Evolutionary conservation across 306 rosid genomes (phyloP).

Genomic region (Luffa aegyptiaca): DNA sequence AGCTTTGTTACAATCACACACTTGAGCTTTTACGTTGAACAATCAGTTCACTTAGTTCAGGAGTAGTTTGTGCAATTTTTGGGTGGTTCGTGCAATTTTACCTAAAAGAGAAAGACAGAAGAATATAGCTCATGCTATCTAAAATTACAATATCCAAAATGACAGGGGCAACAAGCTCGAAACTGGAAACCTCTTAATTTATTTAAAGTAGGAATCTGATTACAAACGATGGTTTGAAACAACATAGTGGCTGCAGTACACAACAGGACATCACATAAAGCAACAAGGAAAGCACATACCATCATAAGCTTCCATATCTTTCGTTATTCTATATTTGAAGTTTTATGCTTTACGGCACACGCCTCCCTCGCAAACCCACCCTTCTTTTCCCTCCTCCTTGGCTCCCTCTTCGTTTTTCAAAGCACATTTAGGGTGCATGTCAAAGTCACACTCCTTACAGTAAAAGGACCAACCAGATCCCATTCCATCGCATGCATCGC

Average conservation of each 20-base stretch:
- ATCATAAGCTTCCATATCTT: neutral
- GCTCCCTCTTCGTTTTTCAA: slow-evolving; percentile 18
- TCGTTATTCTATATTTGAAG: neutral
- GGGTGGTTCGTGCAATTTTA: too few relatives aligned
- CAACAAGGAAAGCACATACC: neutral
- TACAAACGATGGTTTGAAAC: neutral
- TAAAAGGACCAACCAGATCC: slow-evolving; percentile 47
- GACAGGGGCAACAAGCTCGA: neutral
- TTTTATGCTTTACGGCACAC: slow-evolving; percentile 38
- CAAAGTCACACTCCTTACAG: slow-evolving; percentile 51
- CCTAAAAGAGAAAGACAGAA: too few relatives aligned
- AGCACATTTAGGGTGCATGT: slow-evolving; percentile 60
- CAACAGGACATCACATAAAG: neutral
- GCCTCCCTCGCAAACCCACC: slow-evolving; percentile 47
- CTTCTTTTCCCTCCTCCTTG: slow-evolving; percentile 28
- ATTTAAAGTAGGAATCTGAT: neutral
- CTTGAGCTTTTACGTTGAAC: too few relatives aligned
- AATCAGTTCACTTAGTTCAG: too few relatives aligned
- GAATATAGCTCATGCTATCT: neutral
- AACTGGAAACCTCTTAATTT: neutral
- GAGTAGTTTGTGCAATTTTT: too few relatives aligned
- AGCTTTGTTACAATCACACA: too few relatives aligned
- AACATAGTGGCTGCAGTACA: neutral
- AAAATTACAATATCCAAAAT: neutral
- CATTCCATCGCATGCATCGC: slow-evolving; percentile 31